Evolutionary conservation across 257 asterid species (phyloP).

Genomic region (Forsythia viridissima): DNA sequence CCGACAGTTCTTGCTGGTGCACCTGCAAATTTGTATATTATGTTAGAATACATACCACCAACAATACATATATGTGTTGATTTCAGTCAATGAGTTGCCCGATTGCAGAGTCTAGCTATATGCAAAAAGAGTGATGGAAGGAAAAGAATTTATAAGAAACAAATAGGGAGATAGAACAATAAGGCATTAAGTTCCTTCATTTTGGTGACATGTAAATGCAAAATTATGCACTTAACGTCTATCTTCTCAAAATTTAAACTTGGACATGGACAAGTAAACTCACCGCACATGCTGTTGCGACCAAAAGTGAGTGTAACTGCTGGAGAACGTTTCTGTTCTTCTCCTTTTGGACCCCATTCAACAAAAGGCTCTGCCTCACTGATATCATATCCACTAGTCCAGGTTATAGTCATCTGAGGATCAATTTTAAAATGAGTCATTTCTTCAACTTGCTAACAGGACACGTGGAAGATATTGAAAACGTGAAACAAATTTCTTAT

Average conservation of each 20-base stretch:
- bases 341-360: constrained; percentile 82
- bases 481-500: neutral
- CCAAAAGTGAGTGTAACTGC: constrained; percentile 87
- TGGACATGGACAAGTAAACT: constrained; percentile 10
- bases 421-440: constrained; percentile 23
- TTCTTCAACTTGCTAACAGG: constrained; percentile 4
- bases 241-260: too few species aligned
- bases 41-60: neutral
- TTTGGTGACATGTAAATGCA: too few species aligned
- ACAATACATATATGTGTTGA: neutral
- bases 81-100: neutral
- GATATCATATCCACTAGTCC: constrained; percentile 88
- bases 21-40: constrained; percentile 47
- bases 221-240: too few species aligned
- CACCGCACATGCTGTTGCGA: constrained; percentile 88
- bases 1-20: constrained; percentile 74
- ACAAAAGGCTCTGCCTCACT: constrained; percentile 72
- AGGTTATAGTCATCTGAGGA: constrained; percentile 88
- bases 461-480: neutral
- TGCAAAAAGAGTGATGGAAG: neutral
- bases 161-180: too few species aligned
- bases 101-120: neutral
- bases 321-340: constrained; percentile 49
- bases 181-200: too few species aligned
- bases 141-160: neutral